phyloP scores from a whole-genome alignment of 305 asterid genomes.

The Vinca major region DNA sequence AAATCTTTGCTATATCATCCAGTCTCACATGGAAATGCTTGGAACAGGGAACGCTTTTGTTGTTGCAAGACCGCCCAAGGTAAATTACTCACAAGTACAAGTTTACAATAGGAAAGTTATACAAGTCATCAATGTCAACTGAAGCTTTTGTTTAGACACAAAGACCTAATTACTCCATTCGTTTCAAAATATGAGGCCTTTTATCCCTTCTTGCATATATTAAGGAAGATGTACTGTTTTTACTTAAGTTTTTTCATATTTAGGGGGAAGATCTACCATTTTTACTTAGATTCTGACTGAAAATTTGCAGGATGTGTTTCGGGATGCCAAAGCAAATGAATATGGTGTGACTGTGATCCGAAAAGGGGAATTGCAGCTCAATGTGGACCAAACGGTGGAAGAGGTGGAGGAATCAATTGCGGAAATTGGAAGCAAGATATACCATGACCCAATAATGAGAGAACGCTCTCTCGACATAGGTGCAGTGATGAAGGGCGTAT shows the following conservation, averaged over 20 bases:
- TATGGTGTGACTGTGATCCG: constrained; percentile 78
- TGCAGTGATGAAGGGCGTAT: constrained; percentile 74
- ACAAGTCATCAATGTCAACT: background rate
- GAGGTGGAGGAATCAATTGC: constrained; percentile 72
- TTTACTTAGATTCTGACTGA: background rate
- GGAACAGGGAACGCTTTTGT: constrained; percentile 84
- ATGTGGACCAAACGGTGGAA: constrained; percentile 75
- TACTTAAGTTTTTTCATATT: background rate
- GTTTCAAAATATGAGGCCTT: too few relatives aligned
- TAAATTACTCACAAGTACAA: constrained; percentile 21
- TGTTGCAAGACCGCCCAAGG: constrained; percentile 88
- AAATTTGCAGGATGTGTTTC: constrained; percentile 66
- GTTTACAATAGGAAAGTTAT: background rate
- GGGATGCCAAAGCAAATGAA: constrained; percentile 81
- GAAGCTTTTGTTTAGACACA: background rate
- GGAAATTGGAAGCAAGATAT: constrained; percentile 77
- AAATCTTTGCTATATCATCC: constrained; percentile 77
- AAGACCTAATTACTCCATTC: background rate
- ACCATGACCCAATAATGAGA: constrained; percentile 64
- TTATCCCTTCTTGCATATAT: too few relatives aligned
- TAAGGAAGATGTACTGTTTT: too few relatives aligned
- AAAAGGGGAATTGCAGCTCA: constrained; percentile 71
- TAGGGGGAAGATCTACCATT: background rate
- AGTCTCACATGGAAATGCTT: constrained; percentile 73
- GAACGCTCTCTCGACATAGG: constrained; percentile 61